Evolutionary conservation across 805 yeast genomes (phyloP), one percentile per base, ranked within the genome.

Genomic region (Wickerhamiella qilinensis): DNA sequence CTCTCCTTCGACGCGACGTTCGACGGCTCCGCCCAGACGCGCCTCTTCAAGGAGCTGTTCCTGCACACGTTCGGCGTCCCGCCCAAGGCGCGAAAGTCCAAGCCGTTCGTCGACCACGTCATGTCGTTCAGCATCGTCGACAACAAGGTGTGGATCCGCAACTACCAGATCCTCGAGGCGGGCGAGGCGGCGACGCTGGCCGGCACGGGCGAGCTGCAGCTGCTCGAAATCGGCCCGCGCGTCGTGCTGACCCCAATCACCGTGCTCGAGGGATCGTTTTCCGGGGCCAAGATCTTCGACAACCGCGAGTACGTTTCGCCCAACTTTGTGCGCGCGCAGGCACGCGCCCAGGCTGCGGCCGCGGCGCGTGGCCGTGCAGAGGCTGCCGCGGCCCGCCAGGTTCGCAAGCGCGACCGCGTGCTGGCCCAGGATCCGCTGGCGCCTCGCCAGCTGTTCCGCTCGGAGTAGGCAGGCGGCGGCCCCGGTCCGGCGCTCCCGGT

Each of bases 281-380:
- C 95, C 40, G 98, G 98, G 17, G 95, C 97, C 46, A 84, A 86
- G 69, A 85, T 91, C 47, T 91, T 83, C 62, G 97, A 91, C 55
- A 91, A 91, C 66, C 86, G 83, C 66, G 91, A 88, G 61, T 91
- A 82, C 60, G 94, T 91, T 35, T 82, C 94, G 43, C 98, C 98
- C 47, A 91, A 91, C 67, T 75, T 81, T 43, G 88, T 79, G 30
- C 80, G 98, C 66, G 83, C 98, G 11, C 95, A 86, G 65, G 44
- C 69, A 46, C 81, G 74, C 57, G 80, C 77, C 50, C 72, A 79
- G 55, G 75, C 79, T 39, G 96, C 96, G 3, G 72, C 68, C 38
- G 75, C 75, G 48, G 94, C 95, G 33, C 69, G 68, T 47, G 59
- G 73, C 29, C 76, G 97, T 62, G 72, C 79, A 37, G 86, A 81